Percentiles rank a stretch among this genome's conserved stretches.
These are phyloP conservation scores for Bombardia bombarda DNA, from an alignment of 495 filamentous ascomycete genomes.

Conservation along the genomic window DNA sequence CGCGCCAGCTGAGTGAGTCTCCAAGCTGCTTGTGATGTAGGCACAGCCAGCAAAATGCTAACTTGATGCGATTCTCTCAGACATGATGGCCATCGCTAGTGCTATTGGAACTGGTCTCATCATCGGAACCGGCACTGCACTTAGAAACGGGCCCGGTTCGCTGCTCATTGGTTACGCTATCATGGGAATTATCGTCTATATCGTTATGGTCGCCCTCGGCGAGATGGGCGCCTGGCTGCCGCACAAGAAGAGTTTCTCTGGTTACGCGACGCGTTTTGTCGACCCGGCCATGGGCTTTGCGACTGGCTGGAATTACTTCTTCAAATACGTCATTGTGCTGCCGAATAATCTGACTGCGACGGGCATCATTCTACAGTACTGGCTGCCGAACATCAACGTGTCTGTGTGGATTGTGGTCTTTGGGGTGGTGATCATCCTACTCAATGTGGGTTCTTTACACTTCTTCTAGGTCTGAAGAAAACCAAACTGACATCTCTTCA, in stretches of 20 bases:
- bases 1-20: conserved; percentile 25
- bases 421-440: conserved; percentile 48
- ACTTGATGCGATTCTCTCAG: conserved; percentile 1
- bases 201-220: conserved; percentile 41
- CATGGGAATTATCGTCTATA: conserved; percentile 41
- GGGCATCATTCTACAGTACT: conserved; percentile 62
- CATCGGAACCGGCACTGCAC: conserved; percentile 18
- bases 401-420: conserved; percentile 70
- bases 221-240: conserved; percentile 66
- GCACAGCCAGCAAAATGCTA: background rate
- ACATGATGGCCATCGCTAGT: conserved; percentile 73
- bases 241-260: conserved; percentile 45
- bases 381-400: conserved; percentile 59
- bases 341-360: conserved; percentile 74
- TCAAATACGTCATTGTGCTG: conserved; percentile 64
- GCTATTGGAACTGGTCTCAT: conserved; percentile 62
- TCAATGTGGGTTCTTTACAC: conserved; percentile 29
- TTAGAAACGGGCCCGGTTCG: conserved; percentile 48
- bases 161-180: conserved; percentile 57
- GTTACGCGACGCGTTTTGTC: conserved; percentile 70
- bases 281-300: conserved; percentile 63
- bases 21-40: background rate
- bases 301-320: conserved; percentile 37
- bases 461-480: too few relatives aligned
- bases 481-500: too few relatives aligned